These are phyloP conservation scores for Colletotrichum lindemuthianum DNA, from an alignment of 2,329 filamentous ascomycete genomes.

Conservation along the genomic window DNA sequence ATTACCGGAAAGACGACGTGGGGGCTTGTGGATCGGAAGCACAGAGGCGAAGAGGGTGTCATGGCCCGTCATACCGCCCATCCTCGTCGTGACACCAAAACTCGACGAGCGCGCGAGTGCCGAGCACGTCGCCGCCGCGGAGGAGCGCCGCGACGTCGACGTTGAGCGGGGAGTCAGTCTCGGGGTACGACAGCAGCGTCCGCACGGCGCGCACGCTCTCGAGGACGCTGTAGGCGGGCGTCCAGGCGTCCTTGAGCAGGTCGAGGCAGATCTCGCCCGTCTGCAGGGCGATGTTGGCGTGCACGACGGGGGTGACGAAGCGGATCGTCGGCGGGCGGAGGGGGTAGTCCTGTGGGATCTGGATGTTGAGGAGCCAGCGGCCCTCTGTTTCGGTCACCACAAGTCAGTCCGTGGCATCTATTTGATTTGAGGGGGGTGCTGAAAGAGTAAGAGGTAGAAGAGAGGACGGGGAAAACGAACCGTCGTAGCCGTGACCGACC, in stretches of 20 bases:
- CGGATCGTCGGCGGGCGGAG: conserved; percentile 78
- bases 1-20: no score
- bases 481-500: conserved; percentile 65
- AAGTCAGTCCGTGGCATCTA: not conserved
- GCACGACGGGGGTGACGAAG: conserved; percentile 87
- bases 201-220: conserved; percentile 78
- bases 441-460: not conserved
- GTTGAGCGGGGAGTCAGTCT: conserved; percentile 80
- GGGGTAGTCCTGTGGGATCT: conserved; percentile 82
- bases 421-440: not conserved
- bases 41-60: conserved; percentile 17
- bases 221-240: conserved; percentile 84
- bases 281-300: conserved; percentile 77
- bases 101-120: conserved; percentile 75
- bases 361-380: conserved; percentile 83
- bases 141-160: conserved; percentile 80
- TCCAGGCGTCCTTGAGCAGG: conserved; percentile 82
- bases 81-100: conserved; percentile 68
- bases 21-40: no score
- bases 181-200: conserved; percentile 74
- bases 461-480: conserved; percentile 46
- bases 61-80: conserved; percentile 59
- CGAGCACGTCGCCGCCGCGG: conserved; percentile 73
- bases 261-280: conserved; percentile 96
- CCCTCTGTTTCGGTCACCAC: conserved; percentile 60